Evolutionary conservation across 129 eudicot species (phyloP).

Genomic region (Chrysanthemum makinoi): DNA sequence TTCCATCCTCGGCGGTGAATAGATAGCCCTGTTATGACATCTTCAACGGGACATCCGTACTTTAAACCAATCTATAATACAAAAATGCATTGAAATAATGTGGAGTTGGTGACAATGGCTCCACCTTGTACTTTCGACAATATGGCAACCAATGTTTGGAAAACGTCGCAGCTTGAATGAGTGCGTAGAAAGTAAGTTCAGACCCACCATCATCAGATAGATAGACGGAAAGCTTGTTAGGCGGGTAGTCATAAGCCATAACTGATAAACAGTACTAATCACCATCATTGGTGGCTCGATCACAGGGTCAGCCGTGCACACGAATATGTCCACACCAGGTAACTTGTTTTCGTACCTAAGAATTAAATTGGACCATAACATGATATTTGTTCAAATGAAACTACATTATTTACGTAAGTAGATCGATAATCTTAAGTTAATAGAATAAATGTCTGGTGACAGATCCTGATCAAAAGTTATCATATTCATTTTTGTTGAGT

Average conservation of each 20-base stretch:
- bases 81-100: too few species aligned
- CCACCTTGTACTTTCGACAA: constrained; percentile 57
- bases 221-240: constrained; percentile 64
- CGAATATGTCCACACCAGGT: constrained; percentile 64
- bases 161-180: constrained; percentile 55
- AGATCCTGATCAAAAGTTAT: too few species aligned
- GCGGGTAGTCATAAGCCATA: constrained; percentile 74
- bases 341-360: constrained; percentile 50
- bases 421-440: too few species aligned
- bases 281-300: constrained; percentile 83
- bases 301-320: constrained; percentile 72
- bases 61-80: too few species aligned
- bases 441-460: too few species aligned
- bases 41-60: too few species aligned
- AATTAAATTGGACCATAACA: too few species aligned
- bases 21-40: too few species aligned
- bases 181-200: constrained; percentile 60
- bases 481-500: too few species aligned
- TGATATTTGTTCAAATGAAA: too few species aligned
- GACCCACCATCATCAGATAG: constrained; percentile 87
- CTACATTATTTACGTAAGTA: too few species aligned
- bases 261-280: constrained; percentile 73
- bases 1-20: too few species aligned
- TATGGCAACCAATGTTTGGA: constrained; percentile 70
- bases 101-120: constrained; percentile 64